phyloP scores from a whole-genome alignment of 192 early-diverging fungal genomes.

The Linnemannia exigua region DNA sequence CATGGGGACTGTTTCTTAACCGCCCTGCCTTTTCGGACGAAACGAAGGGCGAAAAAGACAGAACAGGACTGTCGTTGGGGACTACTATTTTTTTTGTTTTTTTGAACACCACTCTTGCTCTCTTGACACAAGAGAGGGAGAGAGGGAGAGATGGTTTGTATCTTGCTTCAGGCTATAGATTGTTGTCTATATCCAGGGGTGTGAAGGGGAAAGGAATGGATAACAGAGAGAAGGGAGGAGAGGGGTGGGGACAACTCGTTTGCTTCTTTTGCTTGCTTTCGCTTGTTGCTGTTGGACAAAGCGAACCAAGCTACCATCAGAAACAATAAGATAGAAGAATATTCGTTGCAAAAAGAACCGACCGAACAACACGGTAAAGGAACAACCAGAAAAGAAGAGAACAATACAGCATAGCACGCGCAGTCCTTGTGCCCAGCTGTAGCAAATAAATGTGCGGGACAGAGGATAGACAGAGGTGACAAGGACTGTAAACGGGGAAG shows the following conservation, averaged over 20 bases:
- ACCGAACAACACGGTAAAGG: too few relatives aligned
- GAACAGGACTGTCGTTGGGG: background rate
- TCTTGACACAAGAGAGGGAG: background rate
- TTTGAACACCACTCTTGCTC: background rate
- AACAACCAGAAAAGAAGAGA: background rate
- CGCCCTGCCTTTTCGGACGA: conserved; percentile 5
- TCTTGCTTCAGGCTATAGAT: background rate
- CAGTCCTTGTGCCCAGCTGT: background rate
- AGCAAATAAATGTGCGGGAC: background rate
- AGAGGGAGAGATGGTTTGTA: background rate
- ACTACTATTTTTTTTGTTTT: conserved; percentile 6
- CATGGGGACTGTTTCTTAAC: conserved; percentile 24
- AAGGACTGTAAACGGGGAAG: background rate
- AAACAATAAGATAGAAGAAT: conserved; percentile 2
- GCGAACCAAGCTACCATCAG: background rate
- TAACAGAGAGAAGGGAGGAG: background rate
- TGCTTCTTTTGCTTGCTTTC: background rate
- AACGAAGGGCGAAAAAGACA: background rate
- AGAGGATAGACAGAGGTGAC: background rate
- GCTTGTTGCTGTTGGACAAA: background rate
- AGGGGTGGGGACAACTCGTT: background rate
- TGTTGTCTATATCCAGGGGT: background rate
- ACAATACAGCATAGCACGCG: background rate
- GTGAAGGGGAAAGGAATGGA: background rate
- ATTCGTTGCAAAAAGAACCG: conserved; percentile 5